Percentiles rank a stretch among this genome's conserved stretches.
phyloP scores from a whole-genome alignment of 2,329 filamentous ascomycete species.

The Penicillium vulpinum region DNA sequence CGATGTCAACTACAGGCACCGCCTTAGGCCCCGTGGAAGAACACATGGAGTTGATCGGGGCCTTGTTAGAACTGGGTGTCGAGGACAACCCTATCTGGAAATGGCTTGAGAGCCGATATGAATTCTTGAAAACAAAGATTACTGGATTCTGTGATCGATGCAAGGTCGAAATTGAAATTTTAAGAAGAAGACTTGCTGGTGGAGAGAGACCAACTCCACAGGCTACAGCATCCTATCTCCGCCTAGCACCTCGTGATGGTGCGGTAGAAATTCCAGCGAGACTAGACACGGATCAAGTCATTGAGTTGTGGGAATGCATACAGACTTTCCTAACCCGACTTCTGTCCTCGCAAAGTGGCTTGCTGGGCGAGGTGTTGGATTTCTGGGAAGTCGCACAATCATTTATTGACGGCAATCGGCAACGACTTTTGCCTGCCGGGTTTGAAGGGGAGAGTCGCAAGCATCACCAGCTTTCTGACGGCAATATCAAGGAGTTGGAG shows the following conservation, averaged over 20 bases:
- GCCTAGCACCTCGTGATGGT: conserved; percentile 68
- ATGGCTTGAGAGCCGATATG: conserved; percentile 87
- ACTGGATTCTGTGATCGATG: conserved; percentile 77
- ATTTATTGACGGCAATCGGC: conserved; percentile 83
- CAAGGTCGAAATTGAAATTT: conserved; percentile 87
- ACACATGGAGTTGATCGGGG: conserved; percentile 85
- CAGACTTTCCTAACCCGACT: conserved; percentile 71
- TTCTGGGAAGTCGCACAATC: conserved; percentile 92
- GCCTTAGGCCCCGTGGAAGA: conserved; percentile 65
- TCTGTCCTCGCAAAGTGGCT: conserved; percentile 70
- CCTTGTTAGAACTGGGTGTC: conserved; percentile 89
- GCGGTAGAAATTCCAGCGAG: conserved; percentile 61
- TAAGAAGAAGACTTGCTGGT: conserved; percentile 76
- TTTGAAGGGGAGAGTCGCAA: conserved; percentile 77
- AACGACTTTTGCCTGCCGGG: conserved; percentile 74
- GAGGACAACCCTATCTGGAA: conserved; percentile 96
- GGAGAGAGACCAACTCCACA: conserved; percentile 69
- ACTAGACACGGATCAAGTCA: conserved; percentile 75
- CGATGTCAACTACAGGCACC: conserved; percentile 54
- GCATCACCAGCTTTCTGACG: conserved; percentile 75
- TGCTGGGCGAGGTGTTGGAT: conserved; percentile 85
- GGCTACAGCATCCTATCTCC: conserved; percentile 72
- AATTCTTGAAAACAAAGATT: conserved; percentile 85
- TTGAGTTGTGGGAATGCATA: conserved; percentile 93
- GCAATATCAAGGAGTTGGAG: conserved; percentile 70